These are phyloP conservation scores for Nectriaceae sp. DNA, from an alignment of 2,329 filamentous ascomycete genomes.

Conservation along the genomic window DNA sequence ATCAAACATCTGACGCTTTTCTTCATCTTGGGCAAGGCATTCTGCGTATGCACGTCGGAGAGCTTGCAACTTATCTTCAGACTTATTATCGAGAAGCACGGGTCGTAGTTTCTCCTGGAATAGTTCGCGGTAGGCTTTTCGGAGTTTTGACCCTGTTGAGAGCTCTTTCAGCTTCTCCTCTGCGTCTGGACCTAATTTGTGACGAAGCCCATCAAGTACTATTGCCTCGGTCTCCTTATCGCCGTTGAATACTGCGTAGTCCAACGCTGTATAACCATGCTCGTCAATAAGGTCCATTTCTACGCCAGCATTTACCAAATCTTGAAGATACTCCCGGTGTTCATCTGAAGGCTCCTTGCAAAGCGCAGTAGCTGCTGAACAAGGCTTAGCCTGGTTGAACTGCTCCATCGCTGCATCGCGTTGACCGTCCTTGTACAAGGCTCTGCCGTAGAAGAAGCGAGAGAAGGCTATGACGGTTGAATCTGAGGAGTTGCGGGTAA, in stretches of 20 bases:
- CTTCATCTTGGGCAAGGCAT: constrained; percentile 20
- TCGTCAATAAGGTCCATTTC: constrained; percentile 34
- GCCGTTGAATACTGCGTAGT: constrained; percentile 38
- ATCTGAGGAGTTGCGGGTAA: constrained; percentile 20
- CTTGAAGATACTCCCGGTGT: constrained; percentile 33
- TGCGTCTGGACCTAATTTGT: constrained; percentile 2
- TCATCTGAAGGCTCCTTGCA: constrained; percentile 41
- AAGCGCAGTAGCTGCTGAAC: constrained; percentile 38
- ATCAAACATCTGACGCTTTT: constrained; percentile 29
- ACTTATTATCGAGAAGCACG: constrained; percentile 25
- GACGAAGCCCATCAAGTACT: constrained; percentile 28
- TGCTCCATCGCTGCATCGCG: constrained; percentile 27
- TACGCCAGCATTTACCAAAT: constrained; percentile 34
- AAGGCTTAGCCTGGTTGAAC: constrained; percentile 28
- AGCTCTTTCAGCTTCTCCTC: constrained; percentile 3
- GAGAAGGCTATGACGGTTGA: constrained; percentile 32
- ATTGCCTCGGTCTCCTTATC: constrained; percentile 26
- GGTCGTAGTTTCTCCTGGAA: constrained; percentile 40
- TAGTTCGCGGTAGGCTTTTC: constrained; percentile 37
- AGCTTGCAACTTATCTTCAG: constrained; percentile 12
- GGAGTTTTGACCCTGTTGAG: constrained; percentile 27
- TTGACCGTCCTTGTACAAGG: constrained; percentile 25
- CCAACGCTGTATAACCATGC: constrained; percentile 38
- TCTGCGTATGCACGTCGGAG: constrained; percentile 27
- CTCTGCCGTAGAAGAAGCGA: constrained; percentile 34